phyloP scores from a whole-genome alignment of 352 stramenopile genomes.

The Pythium phragmitis region DNA sequence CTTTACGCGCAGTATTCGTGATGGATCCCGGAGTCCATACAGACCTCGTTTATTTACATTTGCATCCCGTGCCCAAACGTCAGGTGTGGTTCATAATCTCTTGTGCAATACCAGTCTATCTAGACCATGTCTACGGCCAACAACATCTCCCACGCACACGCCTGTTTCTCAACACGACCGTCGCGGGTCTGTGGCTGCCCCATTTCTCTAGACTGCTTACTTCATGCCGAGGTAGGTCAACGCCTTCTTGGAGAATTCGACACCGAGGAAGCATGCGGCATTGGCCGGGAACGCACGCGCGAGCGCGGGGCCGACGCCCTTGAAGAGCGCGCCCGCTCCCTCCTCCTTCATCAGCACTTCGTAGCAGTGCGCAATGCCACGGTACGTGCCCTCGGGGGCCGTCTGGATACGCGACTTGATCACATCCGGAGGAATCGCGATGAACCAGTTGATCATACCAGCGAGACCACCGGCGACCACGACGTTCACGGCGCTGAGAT shows the following conservation, averaged over 20 bases:
- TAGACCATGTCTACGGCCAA: conserved; percentile 6
- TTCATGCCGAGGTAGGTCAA: conserved; percentile 73
- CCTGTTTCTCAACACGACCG: not conserved
- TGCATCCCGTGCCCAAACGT: not conserved
- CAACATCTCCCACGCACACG: no score
- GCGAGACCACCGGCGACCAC: conserved; percentile 94
- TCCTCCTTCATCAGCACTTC: conserved; percentile 94
- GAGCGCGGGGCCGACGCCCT: conserved; percentile 93
- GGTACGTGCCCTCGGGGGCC: conserved; percentile 94
- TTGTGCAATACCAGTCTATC: not conserved
- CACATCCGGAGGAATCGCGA: conserved; percentile 95
- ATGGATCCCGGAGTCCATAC: not conserved
- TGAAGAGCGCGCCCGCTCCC: conserved; percentile 91
- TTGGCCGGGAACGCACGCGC: conserved; percentile 95
- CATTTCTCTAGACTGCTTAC: conserved; percentile 31
- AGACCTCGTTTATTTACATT: not conserved
- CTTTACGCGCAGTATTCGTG: not conserved
- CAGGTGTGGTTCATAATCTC: not conserved
- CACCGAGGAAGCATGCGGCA: conserved; percentile 93
- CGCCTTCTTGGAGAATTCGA: conserved; percentile 88
- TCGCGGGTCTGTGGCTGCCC: not conserved
- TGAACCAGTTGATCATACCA: conserved; percentile 93
- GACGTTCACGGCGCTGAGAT: conserved; percentile 87
- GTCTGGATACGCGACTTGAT: conserved; percentile 97
- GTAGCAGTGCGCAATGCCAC: conserved; percentile 90